phyloP scores from a whole-genome alignment of 176 grass and related monocot species.

The Avena atlantica region DNA sequence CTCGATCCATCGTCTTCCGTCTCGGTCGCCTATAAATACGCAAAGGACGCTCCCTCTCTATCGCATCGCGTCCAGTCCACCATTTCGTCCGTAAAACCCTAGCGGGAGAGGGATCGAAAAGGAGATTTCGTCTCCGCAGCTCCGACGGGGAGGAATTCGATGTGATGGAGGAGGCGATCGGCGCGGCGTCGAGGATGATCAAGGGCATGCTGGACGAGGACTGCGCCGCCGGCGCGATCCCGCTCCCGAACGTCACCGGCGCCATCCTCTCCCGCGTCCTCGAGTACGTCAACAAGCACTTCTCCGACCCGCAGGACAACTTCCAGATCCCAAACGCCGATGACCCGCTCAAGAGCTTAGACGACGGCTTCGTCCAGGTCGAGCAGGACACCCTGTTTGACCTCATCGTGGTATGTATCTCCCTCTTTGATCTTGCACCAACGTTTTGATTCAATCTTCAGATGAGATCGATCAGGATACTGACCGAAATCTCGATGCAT shows the following conservation, averaged over 20 bases:
- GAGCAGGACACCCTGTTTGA: not conserved
- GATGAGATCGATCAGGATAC: not conserved
- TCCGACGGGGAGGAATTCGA: not conserved
- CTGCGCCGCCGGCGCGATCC: not conserved
- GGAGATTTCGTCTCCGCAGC: not conserved
- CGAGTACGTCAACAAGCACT: not conserved
- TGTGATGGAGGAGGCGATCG: not conserved
- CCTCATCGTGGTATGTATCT: not conserved
- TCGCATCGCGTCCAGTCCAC: not conserved
- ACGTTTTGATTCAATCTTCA: not conserved
- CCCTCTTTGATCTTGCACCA: not conserved
- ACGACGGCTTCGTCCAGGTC: not conserved
- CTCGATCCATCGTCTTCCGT: not conserved
- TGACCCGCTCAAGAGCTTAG: not conserved
- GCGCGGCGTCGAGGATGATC: not conserved
- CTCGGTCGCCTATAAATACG: not conserved
- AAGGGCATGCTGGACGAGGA: not conserved
- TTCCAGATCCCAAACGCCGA: not conserved
- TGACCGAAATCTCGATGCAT: not conserved
- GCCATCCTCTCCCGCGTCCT: not conserved
- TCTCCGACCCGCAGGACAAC: not conserved
- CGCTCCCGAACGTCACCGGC: not conserved
- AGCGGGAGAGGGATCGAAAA: not conserved
- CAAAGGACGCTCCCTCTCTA: not conserved
- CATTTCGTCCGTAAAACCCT: not conserved